Evolutionary conservation across 2,329 filamentous ascomycete species (phyloP), one percentile per base, ranked within the genome.

Genomic region (Arthrobotrys pseudoclavata): DNA sequence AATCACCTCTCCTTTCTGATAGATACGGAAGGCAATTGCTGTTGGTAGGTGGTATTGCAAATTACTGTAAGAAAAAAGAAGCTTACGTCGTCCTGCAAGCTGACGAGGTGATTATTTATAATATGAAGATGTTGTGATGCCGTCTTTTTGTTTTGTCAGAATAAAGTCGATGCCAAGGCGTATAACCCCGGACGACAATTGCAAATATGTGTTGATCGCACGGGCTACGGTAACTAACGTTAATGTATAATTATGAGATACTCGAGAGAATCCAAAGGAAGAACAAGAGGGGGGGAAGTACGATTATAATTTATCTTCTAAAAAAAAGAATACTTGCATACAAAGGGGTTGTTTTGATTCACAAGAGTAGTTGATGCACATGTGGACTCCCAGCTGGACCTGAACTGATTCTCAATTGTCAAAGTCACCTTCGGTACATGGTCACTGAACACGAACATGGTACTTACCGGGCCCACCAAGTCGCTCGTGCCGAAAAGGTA

Each of bases 101-200:
- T 22, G 47, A 42, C 18, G 20, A 34, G n/a, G 4, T 22, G n/a
- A 29, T 50, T 75, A 75, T 75, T 75, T 75, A 75, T 75, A 69
- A 68, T 55, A 31, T 31, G 29, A 31, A 7, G 29, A 31, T 15
- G 37, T n/a, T 15, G 9, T 12, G 37, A 40, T 40, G 42, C 15
- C 18, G 6, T n/a, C 37, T 42, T 42, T 2, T 13, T 15, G 24
- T 15, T 4, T 18, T 31, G 18, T n/a, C 12, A 26, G 9, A 10
- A 29, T 70, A 48, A 61, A 61, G 61, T 20, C 4, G 7, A 9
- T 10, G 2, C 1, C 22, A 4, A 12, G 20, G 47, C 20, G 47
- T 50, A 22, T 4, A 15, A 24, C 22, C 47, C 47, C 15, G 47
- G 47, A 1, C 7, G 18, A 50, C 6, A 50, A 45, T 45, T 45